Evolutionary conservation across 2,329 filamentous ascomycete genomes (phyloP), one percentile per base, ranked within the genome.

Genomic region (Sporothrix sp.): DNA sequence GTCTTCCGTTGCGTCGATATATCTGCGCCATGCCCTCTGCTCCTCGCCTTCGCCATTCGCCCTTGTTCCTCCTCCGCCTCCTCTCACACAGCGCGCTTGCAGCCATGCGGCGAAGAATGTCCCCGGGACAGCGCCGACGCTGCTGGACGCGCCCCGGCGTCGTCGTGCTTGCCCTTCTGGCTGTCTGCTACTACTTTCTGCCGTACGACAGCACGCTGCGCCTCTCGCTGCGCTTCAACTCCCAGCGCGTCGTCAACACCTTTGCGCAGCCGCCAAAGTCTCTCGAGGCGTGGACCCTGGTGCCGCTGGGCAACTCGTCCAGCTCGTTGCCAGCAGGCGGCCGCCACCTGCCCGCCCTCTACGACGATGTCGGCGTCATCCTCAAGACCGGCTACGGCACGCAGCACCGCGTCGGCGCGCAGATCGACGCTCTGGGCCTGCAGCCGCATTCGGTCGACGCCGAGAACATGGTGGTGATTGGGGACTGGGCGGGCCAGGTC

Each of bases 311-410:
- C 14, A 35, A 27, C 20, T 23, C 63, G 7, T 35, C 43, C 56
- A 55, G 61, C 56, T 56, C 63, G 46, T 65, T 66, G 14, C 13
- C 35, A 2, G 14, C 16, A 8, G 27, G 8, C 42, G 33, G 20
- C 28, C 27, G 16, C n/a, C 56, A 54, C n/a, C 68, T 69, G 50
- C 66, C 70, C 3, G 61, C 77, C 50, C 61, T 72, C 32, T 61
- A 63, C 47, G 63, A 63, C 33, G 74, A 78, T 50, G 67, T 77
- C 7, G 72, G 69, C 28, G 66, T 74, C 55, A 67, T 79, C 45
- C 62, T 79, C 56, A 79, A 79, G 63, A 78, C 75, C 4, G 75
- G 75, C 27, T 78, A 75, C 58, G 75, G 75, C 49, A 78, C 75
- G 16, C 68, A 69, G 42, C 62, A 70, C 45, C 69, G 75, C 13